Evolutionary conservation across 2,329 filamentous ascomycete species (phyloP), one percentile per base, ranked within the genome.

Genomic region (Arthrobotrys sinensis): DNA sequence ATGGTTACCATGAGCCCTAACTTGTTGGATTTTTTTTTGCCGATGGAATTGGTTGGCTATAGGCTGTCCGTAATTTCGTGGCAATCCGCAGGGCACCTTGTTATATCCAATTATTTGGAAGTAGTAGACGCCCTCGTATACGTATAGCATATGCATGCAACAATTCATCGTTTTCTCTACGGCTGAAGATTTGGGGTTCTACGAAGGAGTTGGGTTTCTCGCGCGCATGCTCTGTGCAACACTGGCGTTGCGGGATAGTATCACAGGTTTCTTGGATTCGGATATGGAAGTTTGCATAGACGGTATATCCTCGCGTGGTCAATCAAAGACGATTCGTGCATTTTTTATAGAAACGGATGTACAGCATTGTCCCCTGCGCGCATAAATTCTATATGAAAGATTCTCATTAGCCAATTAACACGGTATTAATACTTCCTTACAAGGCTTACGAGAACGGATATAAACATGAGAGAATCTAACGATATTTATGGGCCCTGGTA

Each of bases 11-110:
- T 14, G 3, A 11, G 4, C 16, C 32, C 43, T 50, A 28, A 32
- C 12, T 34, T 53, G 50, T 34, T 52, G 48, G 21, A 32, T 52
- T 53, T n/a, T 50, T 3, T n/a, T 45, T 10, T 53, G 50, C 46
- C 28, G 24, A 28, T 28, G 21, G 10, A 12, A 14, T 14, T 14
- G 3, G 24, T 11, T 14, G 14, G 12, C 14, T 14, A 53, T 34
- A 53, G 14, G 50, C 14, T 53, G 24, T 38, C 52, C 52, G 34
- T 57, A 38, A 57, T 57, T 38, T 57, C 52, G 52, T 57, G 52
- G 52, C 19, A 57, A 57, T 21, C 14, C 52, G 52, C 52, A 57
- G 36, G 7, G 2, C 16, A 24, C 16, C 4, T 28, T 4, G n/a
- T 28, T 19, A 38, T 38, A 57, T 38, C 52, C 28, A 57, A 57